Evolutionary conservation across 441 rosid genomes (phyloP), one percentile per base, ranked within the genome.

Genomic region (Kokia cookei): DNA sequence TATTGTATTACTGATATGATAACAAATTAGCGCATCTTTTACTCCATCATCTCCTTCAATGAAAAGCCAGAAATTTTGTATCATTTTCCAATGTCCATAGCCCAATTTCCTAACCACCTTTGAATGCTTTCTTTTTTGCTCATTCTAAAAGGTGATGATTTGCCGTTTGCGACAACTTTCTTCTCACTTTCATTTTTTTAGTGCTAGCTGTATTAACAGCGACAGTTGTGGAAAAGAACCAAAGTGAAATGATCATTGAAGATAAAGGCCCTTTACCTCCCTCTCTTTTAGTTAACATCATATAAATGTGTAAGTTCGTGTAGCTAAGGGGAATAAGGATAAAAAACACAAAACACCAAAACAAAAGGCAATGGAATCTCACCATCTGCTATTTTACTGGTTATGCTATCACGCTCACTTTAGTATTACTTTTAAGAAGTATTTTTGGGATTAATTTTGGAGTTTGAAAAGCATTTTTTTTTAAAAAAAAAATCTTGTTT

Each of bases 161-260:
- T 70, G 48, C 42, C 57, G 54, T 51, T 51, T 35, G 37, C 11
- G 43, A 24, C 63, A 74, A 57, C 17, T 54, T 48, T 67, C 73
- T 19, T 59, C 50, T n/a, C 58, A n/a, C 12, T 75, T 75, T 59
- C 54, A 60, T 71, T 55, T 26, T 71, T 55, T 40, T 29, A 32
- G 61, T 65, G 76, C 73, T 58, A 65, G 59, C 55, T 68, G 73
- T 51, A 45, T 66, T 65, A 50, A 74, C 4, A 50, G 65, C 5
- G 78, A 79, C 71, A 58, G 82, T 43, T 71, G 59, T 75, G 59
- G 78, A 67, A 79, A 66, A 26, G 73, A 54, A 32, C 63, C 53
- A 29, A 61, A 75, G 71, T 63, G 72, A 55, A 58, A 69, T 32
- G 66, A 69, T 47, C 72, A 53, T 69, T 50, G 63, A 37, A 15